A percentile compares a stretch with the other conserved stretches of the same genome.
Conservation (phyloP, 2,329 filamentous ascomycete genomes). For the Aspergillus viridinutans region DNA sequence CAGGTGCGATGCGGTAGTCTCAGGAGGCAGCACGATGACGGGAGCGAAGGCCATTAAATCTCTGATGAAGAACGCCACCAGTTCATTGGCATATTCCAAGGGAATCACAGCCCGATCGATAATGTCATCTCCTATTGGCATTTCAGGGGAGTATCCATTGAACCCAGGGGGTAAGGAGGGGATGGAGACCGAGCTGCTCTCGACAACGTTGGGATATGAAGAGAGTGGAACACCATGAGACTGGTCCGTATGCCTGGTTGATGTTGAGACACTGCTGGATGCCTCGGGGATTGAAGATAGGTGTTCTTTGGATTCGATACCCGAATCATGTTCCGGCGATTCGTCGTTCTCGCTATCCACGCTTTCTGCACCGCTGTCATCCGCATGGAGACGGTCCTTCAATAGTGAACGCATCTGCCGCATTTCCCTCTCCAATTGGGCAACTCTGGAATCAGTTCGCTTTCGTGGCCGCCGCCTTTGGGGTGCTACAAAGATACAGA, state of each 20-base stretch:
- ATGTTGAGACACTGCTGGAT: constrained; percentile 17
- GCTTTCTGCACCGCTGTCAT: constrained; percentile 26
- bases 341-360: constrained; percentile 23
- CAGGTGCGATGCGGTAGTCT: constrained; percentile 27
- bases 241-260: constrained; percentile 19
- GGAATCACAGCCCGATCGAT: constrained; percentile 31
- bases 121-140: constrained; percentile 20
- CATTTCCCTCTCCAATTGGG: constrained; percentile 36
- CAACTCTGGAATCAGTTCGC: constrained; percentile 34
- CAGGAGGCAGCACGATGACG: constrained; percentile 25
- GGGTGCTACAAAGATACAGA: constrained; percentile 34
- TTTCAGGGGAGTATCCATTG: constrained; percentile 17
- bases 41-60: constrained; percentile 29
- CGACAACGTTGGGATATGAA: constrained; percentile 16
- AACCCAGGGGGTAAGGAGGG: constrained; percentile 18
- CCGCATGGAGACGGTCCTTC: constrained; percentile 25
- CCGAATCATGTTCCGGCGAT: constrained; percentile 20
- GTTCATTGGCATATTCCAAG: constrained; percentile 27
- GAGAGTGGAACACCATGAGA: constrained; percentile 19
- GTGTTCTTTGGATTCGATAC: constrained; percentile 16
- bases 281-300: constrained; percentile 18
- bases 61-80: constrained; percentile 29
- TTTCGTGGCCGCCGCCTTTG: constrained; percentile 35
- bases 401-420: constrained; percentile 34
- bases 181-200: constrained; percentile 15